Base-by-base conservation (phyloP, 2,329 filamentous ascomycete species). In the Talaromyces rugulosus region DNA sequence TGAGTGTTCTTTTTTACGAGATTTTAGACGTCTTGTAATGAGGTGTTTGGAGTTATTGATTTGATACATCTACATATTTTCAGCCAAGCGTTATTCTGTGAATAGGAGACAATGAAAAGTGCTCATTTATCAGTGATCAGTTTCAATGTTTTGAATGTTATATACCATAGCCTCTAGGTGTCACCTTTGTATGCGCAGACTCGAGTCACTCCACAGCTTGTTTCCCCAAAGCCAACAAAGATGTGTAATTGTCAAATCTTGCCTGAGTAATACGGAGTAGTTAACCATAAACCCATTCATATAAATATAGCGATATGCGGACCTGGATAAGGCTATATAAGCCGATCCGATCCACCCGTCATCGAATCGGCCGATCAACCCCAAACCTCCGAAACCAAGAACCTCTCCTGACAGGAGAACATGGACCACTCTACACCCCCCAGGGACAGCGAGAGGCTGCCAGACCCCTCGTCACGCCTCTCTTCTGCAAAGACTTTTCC, bases 1-100 rank as follows among this genome's bases (percentile, higher is more conserved):
- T 80, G 66, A 77, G 28, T 18, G 27, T n/a, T 27, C 5, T 5
- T 47, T 4, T 23, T 23, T 47, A 23, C 18, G 7, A 47, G 7
- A 47, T 23, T 47, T 16, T 9, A 18, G 8, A 18, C 16, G 44
- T 18, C n/a, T 27, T 18, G 44, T 47, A 11, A 47, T 27, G n/a
- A 47, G 44, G 44, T 27, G 44, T 47, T 47, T 47, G 44, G 44
- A 11, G 44, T 47, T 47, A 12, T 27, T 47, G n/a, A 47, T 27
- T 34, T n/a, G 16, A 40, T 40, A 40, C 16, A 5, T n/a, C 3
- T 40, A 40, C 36, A 16, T 40, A 40, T 16, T n/a, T 14, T 16
- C 6, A 36, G 34, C 34, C 14, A 36, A 36, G 12, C 5, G 16
- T 36, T 36, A 36, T 12, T 16, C 34, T 40, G 36, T 40, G 36